Conservation (phyloP, 441 rosid genomes). For the Pelargonium australe region DNA sequence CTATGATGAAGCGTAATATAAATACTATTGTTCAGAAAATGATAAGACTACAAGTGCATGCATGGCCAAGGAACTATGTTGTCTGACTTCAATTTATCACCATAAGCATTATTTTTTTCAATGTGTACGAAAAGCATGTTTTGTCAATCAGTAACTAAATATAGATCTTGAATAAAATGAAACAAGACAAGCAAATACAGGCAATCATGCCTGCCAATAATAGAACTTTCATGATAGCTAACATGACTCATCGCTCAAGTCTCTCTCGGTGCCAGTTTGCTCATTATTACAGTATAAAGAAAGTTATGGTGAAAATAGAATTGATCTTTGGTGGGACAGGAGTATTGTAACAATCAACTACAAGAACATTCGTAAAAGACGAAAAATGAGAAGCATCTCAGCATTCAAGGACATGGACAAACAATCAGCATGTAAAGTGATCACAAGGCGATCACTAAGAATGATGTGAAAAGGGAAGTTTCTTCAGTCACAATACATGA, state of each 20-base stretch:
- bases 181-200: neutral
- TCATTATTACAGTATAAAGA: neutral
- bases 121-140: too few species aligned
- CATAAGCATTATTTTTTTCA: too few species aligned
- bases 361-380: neutral
- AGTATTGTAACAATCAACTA: neutral
- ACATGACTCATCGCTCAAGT: neutral
- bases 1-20: neutral
- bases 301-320: neutral
- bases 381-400: constrained; percentile 20
- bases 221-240: neutral
- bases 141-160: neutral
- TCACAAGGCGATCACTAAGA: neutral
- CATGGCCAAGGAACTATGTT: neutral
- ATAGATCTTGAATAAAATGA: neutral
- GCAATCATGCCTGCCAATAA: neutral
- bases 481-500: neutral
- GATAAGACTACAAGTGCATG: neutral
- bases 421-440: neutral
- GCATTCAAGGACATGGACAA: neutral
- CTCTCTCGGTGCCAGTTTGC: neutral
- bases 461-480: constrained; percentile 18
- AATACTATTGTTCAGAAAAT: neutral
- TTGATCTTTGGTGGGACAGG: neutral
- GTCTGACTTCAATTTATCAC: neutral